Base-by-base conservation (phyloP, 495 filamentous ascomycete species). In the Annulohypoxylon maeteangense region DNA sequence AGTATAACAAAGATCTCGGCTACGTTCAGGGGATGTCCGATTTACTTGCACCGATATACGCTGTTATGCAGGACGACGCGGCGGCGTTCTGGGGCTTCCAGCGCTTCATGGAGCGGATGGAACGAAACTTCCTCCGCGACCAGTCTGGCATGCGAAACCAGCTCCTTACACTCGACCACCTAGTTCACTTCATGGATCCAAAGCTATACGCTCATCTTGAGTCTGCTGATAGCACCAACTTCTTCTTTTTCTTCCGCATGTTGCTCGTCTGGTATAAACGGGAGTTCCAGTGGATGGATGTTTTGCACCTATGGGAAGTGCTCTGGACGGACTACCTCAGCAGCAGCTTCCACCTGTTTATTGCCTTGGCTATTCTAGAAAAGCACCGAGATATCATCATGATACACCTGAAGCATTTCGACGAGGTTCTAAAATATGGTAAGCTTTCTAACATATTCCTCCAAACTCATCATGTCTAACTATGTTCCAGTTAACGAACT, bases 221-320 rank as follows among this genome's bases (percentile, higher is more conserved):
- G 75, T 88, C 86, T 7, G 93, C 94, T 23, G 96, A 98, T 68
- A 93, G 90, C 72, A 98, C 95, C 18, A 98, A 99, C 79, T 99
- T 98, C 81, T 99, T 99, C 80, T 99, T 99, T 84, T 98, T 98
- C 85, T 99, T 98, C 87, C 90, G 95, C 23, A 98, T 98, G 94
- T 83, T 99, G 23, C 84, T 99, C 0, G 95, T 99, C 18, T 98
- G 95, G 95, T 99, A 94, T 80, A 98, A 99, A 81, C 91, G 95
- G 3, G 95, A 99, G 80, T 99, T 98, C 74, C 85, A 88, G 73
- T 98, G 93, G 92, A 76, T 83, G 40, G 93, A 98, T 75, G 87
- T 97, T 29, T 82, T 98, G 31, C 89, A 91, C 20, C 84, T 99
- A 7, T 99, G 95, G 94, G 95, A 99, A 80, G 85, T 86, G 1